Base-by-base conservation (phyloP, 2,329 filamentous ascomycete species). In the Mycosphaerella sp. region DNA sequence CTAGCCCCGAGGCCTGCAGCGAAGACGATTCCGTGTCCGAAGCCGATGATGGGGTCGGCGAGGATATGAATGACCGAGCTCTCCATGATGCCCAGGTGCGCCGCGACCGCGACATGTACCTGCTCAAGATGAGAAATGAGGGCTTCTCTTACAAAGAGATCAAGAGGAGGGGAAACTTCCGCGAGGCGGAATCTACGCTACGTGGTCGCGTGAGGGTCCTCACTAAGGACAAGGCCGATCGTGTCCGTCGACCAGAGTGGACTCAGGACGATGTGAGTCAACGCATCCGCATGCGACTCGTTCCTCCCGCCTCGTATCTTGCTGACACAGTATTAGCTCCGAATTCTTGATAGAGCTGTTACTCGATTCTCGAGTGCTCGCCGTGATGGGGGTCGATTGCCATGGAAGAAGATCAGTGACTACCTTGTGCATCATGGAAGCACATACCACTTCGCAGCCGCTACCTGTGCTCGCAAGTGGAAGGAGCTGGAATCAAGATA, bases 121-220 rank as follows among this genome's bases (percentile, higher is more conserved):
- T 87, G 1, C 65, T 85, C 13, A 62, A 72, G n/a, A 71, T 74
- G 18, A 82, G 80, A 64, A 61, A 66, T 6, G 65, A 71, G 1
- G 83, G 83, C 2, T 70, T 79, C 70, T 80, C 82, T 0, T 89
- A 87, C 68, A 78, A 75, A 48, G 75, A 85, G 52, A 87, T 88
- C 60, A 77, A 77, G 34, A 59, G 64, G 6, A 62, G 69, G 14
- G 79, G 82, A 12, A 69, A 73, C 1, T 84, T 84, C 56, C 44
- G 68, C 0, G 82, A 86, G 60, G 81, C 84, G 1, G 85, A 87
- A 68, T 86, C 84, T 9, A 89, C 86, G 0, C 73, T 90, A 34
- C 77, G 86, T 12, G 86, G 86, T 0, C 77, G 85, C 0, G 81
- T 79, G 59, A 74, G 86, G 4, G 80, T 77, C 2, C 66, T 88